Conservation (phyloP, 768 basidiomycete species). For the Mycena sanguinolenta region DNA sequence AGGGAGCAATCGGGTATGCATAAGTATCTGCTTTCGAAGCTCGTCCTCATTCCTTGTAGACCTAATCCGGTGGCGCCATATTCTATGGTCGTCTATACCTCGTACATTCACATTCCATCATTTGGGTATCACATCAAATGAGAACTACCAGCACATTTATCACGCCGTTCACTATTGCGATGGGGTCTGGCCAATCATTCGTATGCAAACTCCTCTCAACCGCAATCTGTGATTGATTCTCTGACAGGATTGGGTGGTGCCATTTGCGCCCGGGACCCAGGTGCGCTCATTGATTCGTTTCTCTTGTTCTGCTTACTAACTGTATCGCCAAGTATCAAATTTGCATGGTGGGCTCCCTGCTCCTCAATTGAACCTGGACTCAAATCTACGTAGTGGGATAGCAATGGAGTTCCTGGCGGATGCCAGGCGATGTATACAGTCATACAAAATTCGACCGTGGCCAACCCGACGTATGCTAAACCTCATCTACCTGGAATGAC, state of each 20-base stretch:
- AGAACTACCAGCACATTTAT: conserved; percentile 50
- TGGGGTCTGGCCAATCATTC: background rate
- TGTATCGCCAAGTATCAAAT: conserved; percentile 64
- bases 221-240: background rate
- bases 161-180: conserved; percentile 49
- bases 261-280: conserved; percentile 62
- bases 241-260: conserved; percentile 62
- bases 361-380: background rate
- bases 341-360: conserved; percentile 61
- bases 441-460: conserved; percentile 53
- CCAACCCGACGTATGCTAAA: conserved; percentile 46
- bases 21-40: too few species aligned
- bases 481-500: background rate
- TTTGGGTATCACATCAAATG: background rate
- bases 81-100: conserved; percentile 63
- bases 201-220: conserved; percentile 21
- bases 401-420: conserved; percentile 63
- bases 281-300: conserved; percentile 33
- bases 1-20: conserved; percentile 27
- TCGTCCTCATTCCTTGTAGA: background rate
- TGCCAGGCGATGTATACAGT: conserved; percentile 66
- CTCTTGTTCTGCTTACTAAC: background rate
- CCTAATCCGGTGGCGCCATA: conserved; percentile 57
- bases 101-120: conserved; percentile 46
- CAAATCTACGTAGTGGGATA: conserved; percentile 53